Base-by-base conservation (phyloP, 2,329 filamentous ascomycete species). In the Rutstroemia sp. region DNA sequence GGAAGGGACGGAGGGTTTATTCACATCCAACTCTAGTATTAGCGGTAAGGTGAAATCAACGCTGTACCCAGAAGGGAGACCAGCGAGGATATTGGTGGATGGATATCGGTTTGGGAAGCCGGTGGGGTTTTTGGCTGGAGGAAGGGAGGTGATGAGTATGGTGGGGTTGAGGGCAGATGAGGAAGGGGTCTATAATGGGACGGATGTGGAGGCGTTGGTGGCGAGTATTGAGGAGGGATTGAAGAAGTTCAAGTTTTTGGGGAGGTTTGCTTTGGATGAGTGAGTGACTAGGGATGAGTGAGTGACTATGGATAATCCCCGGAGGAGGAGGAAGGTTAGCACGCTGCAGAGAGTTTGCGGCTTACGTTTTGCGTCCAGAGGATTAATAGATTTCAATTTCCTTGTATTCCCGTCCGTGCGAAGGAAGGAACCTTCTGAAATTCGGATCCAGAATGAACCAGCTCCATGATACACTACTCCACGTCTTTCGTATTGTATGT, bases 231-330 rank as follows among this genome's bases (percentile, higher is more conserved):
- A 78, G 69, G 75, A 79, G 2, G 86, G 84, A 0, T 71, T 89
- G 63, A 75, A 74, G 57, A 79, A 72, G 2, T 89, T 86, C 61
- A 86, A 82, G 73, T 88, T 88, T 64, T 73, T 84, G 36, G 77
- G 81, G 59, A 76, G 85, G 3, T 88, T 86, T 64, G 74, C 82
- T 1, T 48, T 82, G 60, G 85, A 88, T 56, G 40, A 34, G 23
- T 44, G 8, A 30, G n/a, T n/a, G n/a, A n/a, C n/a, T n/a, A n/a
- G n/a, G n/a, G n/a, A n/a, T n/a, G n/a, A n/a, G n/a, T n/a, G n/a
- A n/a, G n/a, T n/a, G n/a, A n/a, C n/a, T n/a, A n/a, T n/a, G n/a
- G n/a, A n/a, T n/a, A n/a, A n/a, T n/a, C n/a, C n/a, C n/a, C n/a
- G n/a, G 4, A 44, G 48, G 10, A 6, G 7, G 7, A 8, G n/a